Evolutionary conservation across 768 basidiomycete genomes (phyloP), one percentile per base, ranked within the genome.

Genomic region (Naganishia antarctica): DNA sequence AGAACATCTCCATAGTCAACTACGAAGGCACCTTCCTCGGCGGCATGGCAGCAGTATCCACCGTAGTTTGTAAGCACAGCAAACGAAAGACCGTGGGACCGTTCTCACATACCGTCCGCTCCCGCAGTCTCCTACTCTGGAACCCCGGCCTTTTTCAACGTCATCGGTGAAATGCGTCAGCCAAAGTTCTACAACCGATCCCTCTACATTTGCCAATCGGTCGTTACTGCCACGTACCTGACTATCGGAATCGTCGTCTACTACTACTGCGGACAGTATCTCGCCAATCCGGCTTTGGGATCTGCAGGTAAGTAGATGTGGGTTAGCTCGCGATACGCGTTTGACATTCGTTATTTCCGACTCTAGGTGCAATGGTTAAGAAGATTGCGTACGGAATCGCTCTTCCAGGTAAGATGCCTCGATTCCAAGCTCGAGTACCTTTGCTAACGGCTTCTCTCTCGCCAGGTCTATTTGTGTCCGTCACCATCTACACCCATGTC

Each of bases 241-340:
- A 65, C 53, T 8, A 58, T 67, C 59, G 59, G 32, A 26, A 37
- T 67, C 28, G 70, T 72, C 44, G 62, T 70, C 31, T 70, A 64
- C 53, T 66, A 51, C 53, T 70, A 53, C 58, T 40, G 62, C 41
- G 69, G 71, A 0, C 66, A 69, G 29, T 69, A 70, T 51, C 60
- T 74, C 26, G 69, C 71, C 29, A 69, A 67, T 25, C 71, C 73
- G 18, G 71, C 71, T 7, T 67, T 72, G 21, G 70, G 71, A 15
- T 67, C 67, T 12, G 73, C 70, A 15, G 70, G 70, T 32, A 50
- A 40, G 7, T 46, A 65, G 13, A 41, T 44, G 26, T 43, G 23
- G 23, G 16, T 16, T 34, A n/a, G 13, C 15, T 21, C 2, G 18
- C 3, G 21, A 28, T 28, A 31, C 18, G 13, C n/a, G 21, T 31